Evolutionary conservation across 306 rosid genomes (phyloP).

Genomic region (Alnus glutinosa): DNA sequence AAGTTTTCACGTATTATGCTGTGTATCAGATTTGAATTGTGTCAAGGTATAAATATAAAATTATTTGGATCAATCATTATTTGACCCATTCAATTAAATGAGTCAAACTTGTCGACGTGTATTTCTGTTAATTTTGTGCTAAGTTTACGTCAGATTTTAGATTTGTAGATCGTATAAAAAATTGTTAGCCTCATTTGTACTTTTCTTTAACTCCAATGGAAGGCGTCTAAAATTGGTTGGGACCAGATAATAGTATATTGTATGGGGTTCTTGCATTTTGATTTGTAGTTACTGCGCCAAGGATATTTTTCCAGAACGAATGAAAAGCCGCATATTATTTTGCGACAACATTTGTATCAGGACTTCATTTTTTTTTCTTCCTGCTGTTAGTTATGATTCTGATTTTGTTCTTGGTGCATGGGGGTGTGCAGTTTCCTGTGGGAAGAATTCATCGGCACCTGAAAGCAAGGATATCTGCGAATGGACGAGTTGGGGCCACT

Average conservation of each 20-base stretch:
- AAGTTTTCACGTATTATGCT: too few species aligned
- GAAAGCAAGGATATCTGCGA: constrained; percentile 68
- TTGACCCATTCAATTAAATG: too few species aligned
- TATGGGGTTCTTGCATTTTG: neutral
- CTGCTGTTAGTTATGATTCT: neutral
- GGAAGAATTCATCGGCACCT: constrained; percentile 95
- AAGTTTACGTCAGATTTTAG: accelerated
- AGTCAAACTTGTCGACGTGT: too few species aligned
- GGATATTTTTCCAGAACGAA: neutral
- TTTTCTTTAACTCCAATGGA: too few species aligned
- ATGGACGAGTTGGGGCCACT: constrained; percentile 96
- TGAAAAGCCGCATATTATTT: neutral
- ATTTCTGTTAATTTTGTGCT: too few species aligned
- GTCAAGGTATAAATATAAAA: too few species aligned
- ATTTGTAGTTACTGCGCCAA: neutral
- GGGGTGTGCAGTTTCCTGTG: constrained; percentile 72
- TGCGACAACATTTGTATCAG: too few species aligned
- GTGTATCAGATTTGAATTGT: too few species aligned
- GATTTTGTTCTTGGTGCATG: neutral
- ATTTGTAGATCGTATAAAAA: too few species aligned
- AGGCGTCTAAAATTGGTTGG: neutral
- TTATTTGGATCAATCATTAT: too few species aligned
- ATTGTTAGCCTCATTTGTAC: too few species aligned
- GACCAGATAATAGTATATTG: neutral
- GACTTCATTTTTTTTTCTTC: neutral